Evolutionary conservation across 768 basidiomycete genomes (phyloP).

Genomic region (Leucocoprinus leucothites): DNA sequence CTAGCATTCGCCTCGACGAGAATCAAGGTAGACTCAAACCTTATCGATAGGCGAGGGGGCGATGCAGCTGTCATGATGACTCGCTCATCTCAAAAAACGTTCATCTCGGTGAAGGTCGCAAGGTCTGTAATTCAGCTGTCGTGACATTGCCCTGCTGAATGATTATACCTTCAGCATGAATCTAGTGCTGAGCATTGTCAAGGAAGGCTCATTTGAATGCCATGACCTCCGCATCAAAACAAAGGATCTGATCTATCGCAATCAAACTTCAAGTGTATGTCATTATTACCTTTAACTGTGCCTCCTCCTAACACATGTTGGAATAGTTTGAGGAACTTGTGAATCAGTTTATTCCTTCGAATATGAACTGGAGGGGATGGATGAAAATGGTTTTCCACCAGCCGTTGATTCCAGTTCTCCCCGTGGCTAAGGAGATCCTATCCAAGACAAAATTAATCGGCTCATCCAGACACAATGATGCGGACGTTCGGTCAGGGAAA

Average conservation of each 20-base stretch:
- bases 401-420: constrained; percentile 72
- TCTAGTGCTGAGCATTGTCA: constrained; percentile 73
- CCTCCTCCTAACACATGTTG: not conserved
- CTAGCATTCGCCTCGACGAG: not conserved
- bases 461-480: constrained; percentile 18
- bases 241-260: constrained; percentile 76
- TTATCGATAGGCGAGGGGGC: constrained; percentile 14
- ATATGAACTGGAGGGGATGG: constrained; percentile 79
- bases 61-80: constrained; percentile 82
- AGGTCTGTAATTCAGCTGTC: constrained; percentile 40
- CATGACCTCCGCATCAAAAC: constrained; percentile 78
- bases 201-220: constrained; percentile 83
- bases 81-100: constrained; percentile 80
- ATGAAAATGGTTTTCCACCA: constrained; percentile 82
- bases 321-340: constrained; percentile 74
- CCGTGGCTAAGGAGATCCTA: constrained; percentile 74
- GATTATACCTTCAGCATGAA: constrained; percentile 47
- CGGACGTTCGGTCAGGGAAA: not conserved
- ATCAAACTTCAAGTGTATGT: constrained; percentile 80
- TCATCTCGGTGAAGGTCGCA: constrained; percentile 72
- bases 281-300: not conserved
- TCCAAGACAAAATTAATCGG: constrained; percentile 74
- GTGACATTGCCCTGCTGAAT: constrained; percentile 13
- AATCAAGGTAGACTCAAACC: not conserved
- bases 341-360: constrained; percentile 75